Evolutionary conservation across 2,329 filamentous ascomycete species (phyloP), one percentile per base, ranked within the genome.

Genomic region (Alternaria solani): DNA sequence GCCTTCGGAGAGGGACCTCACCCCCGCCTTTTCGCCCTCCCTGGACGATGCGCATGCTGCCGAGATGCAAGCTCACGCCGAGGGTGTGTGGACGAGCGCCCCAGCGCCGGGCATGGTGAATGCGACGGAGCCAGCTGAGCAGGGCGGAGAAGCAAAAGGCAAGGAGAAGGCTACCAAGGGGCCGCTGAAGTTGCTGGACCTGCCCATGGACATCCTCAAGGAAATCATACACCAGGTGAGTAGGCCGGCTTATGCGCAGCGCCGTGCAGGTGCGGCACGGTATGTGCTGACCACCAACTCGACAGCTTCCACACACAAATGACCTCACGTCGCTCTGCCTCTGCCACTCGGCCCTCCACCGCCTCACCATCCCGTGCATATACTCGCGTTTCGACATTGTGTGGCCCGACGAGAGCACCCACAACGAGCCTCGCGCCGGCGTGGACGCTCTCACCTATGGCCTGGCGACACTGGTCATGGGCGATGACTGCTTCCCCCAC

Each of bases 301-400:
- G 51, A 53, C 72, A 93, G 91, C 85, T 94, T 55, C 91, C 89
- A 4, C 89, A 93, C 73, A 93, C 91, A 5, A 94, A 93, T 76
- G 92, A 95, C 76, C 83, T 95, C 62, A 92, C 90, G 0, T 88
- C 91, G 14, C 84, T 95, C 41, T 91, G 91, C 14, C 83, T 93
- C 60, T 91, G 91, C 43, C 91, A 93, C 79, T 93, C 91, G 14
- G 88, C 89, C 28, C 85, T 96, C 12, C 91, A 95, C 79, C 84
- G 85, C 43, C 85, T 95, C 55, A 87, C 91, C 0, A 88, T 92
- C 25, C 91, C 92, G 18, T 88, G 89, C 69, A 93, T 95, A 66
- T 95, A 95, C 80, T 91, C 90, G 18, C 87, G 91, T 61, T 95
- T 95, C 78, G 92, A 95, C 73, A 95, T 95, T 65, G 90, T 94